These are phyloP conservation scores for Cercospora brassicicola DNA, from an alignment of 2,329 filamentous ascomycete genomes.

Conservation along the genomic window DNA sequence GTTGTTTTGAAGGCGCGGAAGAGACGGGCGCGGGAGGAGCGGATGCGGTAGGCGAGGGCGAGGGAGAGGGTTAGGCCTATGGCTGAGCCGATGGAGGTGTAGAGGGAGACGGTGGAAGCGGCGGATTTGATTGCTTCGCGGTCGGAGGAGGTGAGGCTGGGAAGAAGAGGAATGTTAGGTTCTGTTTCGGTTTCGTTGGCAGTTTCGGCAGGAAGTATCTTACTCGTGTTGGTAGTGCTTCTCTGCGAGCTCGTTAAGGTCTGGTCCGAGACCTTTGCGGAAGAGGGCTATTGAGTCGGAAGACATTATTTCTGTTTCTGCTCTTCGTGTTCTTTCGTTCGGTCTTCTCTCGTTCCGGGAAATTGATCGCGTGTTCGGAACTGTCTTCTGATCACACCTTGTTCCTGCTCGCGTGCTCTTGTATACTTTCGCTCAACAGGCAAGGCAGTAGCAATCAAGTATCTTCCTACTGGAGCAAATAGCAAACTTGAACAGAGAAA, in stretches of 20 bases:
- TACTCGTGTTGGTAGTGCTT: constrained; percentile 60
- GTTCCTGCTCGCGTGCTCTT: background rate
- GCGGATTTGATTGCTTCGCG: constrained; percentile 59
- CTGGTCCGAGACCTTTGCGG: constrained; percentile 50
- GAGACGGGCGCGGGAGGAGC: constrained; percentile 57
- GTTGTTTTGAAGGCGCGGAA: constrained; percentile 62
- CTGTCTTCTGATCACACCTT: background rate
- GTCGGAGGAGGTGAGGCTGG: constrained; percentile 56
- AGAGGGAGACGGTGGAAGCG: constrained; percentile 55
- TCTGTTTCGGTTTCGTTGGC: background rate
- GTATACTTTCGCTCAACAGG: background rate
- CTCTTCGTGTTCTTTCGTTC: background rate
- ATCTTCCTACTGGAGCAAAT: background rate
- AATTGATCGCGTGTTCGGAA: background rate
- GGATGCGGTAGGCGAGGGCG: constrained; percentile 58
- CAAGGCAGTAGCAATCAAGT: background rate
- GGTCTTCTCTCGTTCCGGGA: background rate
- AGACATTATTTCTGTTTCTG: constrained; percentile 37
- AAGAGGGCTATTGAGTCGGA: constrained; percentile 51
- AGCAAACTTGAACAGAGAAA: background rate
- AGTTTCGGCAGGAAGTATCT: background rate
- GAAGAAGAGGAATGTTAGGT: background rate
- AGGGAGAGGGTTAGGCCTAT: constrained; percentile 61
- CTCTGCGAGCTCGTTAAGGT: constrained; percentile 57
- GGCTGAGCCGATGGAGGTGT: constrained; percentile 60